Evolutionary conservation across 345 rosid species (phyloP).

Genomic region (Bruguiera parviflora): DNA sequence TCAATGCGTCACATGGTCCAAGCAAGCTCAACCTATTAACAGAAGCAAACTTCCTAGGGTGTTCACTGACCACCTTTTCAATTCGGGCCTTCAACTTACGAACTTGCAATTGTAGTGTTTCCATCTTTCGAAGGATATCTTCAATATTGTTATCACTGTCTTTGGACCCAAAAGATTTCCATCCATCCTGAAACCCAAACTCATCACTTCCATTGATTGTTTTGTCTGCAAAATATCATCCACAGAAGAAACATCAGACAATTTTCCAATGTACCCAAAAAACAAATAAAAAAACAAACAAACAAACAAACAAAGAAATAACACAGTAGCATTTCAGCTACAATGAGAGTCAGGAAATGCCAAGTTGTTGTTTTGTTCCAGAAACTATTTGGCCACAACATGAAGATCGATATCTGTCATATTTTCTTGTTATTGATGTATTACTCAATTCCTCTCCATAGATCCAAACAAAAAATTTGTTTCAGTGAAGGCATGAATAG

Average conservation of each 20-base stretch:
- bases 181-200: conserved; percentile 38
- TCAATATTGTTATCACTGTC: conserved; percentile 45
- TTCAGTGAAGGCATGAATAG: too few species aligned
- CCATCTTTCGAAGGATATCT: conserved; percentile 61
- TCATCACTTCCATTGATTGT: conserved; percentile 33
- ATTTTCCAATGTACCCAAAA: not conserved
- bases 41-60: conserved; percentile 50
- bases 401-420: too few species aligned
- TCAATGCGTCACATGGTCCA: conserved; percentile 35
- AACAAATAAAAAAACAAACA: not conserved
- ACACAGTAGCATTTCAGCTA: too few species aligned
- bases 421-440: too few species aligned
- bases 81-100: conserved; percentile 49
- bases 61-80: conserved; percentile 59
- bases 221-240: conserved; percentile 35
- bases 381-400: too few species aligned
- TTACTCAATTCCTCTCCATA: too few species aligned
- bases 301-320: not conserved
- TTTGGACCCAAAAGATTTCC: conserved; percentile 39
- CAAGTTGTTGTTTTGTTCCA: too few species aligned
- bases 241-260: conserved; percentile 4
- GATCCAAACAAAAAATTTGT: too few species aligned
- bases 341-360: too few species aligned
- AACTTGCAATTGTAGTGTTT: conserved; percentile 41
- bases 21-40: conserved; percentile 40